Base-by-base conservation (phyloP, 441 rosid genomes). In the Dalechampia spathulata region DNA sequence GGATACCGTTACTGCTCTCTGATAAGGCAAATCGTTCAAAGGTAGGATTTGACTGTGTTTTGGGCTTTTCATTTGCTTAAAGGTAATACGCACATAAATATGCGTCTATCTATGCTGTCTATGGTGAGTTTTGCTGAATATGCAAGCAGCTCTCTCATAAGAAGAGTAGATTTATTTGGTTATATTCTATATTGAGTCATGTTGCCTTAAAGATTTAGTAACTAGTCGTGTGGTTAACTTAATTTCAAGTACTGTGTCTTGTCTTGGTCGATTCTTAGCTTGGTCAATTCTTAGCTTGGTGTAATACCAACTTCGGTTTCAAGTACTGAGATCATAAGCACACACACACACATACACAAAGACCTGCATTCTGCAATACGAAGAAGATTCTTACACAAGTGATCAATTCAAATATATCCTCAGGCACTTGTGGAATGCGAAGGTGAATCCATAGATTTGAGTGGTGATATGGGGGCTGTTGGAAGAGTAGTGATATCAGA, bases 351-450 rank as follows among this genome's bases (percentile, higher is more conserved):
- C 8, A 10, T 21, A 27, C 23, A 9, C 10, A 30, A 8, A 30
- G 34, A 15, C 25, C 25, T 5, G 41, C 13, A 17, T 1, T 7
- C 11, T 19, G 14, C 23, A 50, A 16, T n/a, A 10, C 34, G n/a
- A 19, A 19, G n/a, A 19, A 19, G 1, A 10, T 28, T 10, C 52
- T 15, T 13, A 16, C 58, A 19, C 50, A 58, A 57, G 25, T 51
- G 58, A 53, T 56, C 58, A 44, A 60, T 47, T 34, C 26, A 57
- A 66, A 21, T 22, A 17, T 66, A 12, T 36, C 19, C 73, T 77
- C 82, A 92, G 98, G 98, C 85, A 7, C 91, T 88, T 37, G 79
- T 88, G 54, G 98, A 92, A 72, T 92, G 96, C 76, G 97, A 90
- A 76, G 97, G 97, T 41, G 96, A 87, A 47, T 83, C 96, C 59